phyloP scores from a whole-genome alignment of 2,329 filamentous ascomycete species.

The Didymella segeticola region DNA sequence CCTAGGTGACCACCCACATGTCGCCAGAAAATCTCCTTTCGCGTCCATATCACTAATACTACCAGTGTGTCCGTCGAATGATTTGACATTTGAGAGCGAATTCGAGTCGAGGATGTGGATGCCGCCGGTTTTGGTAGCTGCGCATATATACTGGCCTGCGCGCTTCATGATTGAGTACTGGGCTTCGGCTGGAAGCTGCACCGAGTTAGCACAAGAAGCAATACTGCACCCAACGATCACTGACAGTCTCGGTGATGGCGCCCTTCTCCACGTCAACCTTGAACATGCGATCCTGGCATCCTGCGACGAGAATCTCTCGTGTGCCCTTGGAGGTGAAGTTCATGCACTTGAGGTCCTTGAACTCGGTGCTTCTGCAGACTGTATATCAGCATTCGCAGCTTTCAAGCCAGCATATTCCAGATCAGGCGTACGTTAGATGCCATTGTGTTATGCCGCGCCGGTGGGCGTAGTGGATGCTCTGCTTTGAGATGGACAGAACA shows the following conservation, averaged over 20 bases:
- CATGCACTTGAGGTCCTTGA: constrained; percentile 92
- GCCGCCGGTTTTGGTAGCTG: constrained; percentile 80
- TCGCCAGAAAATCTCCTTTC: constrained; percentile 92
- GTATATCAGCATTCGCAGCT: constrained; percentile 24
- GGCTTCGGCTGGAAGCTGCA: constrained; percentile 70
- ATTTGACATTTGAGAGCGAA: constrained; percentile 79
- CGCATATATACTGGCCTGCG: constrained; percentile 84
- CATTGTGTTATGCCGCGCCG: constrained; percentile 84
- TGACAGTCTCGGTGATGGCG: constrained; percentile 50
- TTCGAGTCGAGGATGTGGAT: constrained; percentile 86
- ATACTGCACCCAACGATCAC: background rate
- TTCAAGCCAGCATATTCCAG: background rate
- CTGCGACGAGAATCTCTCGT: constrained; percentile 83
- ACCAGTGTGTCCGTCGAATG: constrained; percentile 88
- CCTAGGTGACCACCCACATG: constrained; percentile 88
- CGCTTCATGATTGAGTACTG: constrained; percentile 93
- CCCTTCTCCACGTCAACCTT: constrained; percentile 69
- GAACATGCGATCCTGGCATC: constrained; percentile 86
- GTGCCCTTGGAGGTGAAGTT: constrained; percentile 89
- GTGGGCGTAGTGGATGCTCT: constrained; percentile 86
- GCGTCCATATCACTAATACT: constrained; percentile 97
- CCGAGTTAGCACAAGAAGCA: constrained; percentile 31
- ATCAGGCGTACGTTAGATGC: constrained; percentile 73
- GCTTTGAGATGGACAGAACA: constrained; percentile 81
- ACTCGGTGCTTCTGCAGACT: constrained; percentile 67